phyloP scores from a whole-genome alignment of 768 basidiomycete species.

The Lactarius sanguifluus region DNA sequence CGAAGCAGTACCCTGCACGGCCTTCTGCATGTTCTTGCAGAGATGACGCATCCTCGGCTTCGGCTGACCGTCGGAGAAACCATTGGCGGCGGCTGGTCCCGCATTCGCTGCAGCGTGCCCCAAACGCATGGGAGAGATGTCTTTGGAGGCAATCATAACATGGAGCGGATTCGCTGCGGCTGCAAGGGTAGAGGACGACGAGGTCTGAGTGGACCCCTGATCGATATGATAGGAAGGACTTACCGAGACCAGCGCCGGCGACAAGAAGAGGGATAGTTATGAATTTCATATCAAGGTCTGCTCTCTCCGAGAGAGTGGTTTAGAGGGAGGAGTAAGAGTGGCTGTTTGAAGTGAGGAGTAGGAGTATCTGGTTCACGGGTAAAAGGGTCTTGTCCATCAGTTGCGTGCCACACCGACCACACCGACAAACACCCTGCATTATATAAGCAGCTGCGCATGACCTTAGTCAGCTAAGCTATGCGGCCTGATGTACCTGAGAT shows the following conservation, averaged over 20 bases:
- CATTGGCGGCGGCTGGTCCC: neutral
- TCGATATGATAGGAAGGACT: neutral
- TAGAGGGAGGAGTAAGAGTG: neutral
- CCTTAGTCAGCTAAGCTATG: too few species aligned
- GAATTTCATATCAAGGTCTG: neutral
- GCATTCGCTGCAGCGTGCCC: conserved; percentile 22
- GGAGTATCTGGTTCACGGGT: neutral
- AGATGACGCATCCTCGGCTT: conserved; percentile 25
- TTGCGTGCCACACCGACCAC: neutral
- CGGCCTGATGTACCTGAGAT: too few species aligned
- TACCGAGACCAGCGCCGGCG: conserved; percentile 25
- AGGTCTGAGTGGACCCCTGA: neutral
- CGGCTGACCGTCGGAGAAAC: conserved; percentile 5
- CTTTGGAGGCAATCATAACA: conserved; percentile 18
- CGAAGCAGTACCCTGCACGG: conserved; percentile 13
- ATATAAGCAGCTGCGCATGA: neutral
- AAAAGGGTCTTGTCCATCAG: neutral
- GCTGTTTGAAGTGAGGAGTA: neutral
- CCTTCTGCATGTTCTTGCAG: conserved; percentile 28
- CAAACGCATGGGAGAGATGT: conserved; percentile 22
- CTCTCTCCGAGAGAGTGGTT: neutral
- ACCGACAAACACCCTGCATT: neutral
- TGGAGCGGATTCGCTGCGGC: conserved; percentile 21
- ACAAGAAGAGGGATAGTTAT: neutral
- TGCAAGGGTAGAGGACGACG: neutral